These are phyloP conservation scores for Citrus unshiu DNA, from an alignment of 345 rosid species.

Conservation along the genomic window DNA sequence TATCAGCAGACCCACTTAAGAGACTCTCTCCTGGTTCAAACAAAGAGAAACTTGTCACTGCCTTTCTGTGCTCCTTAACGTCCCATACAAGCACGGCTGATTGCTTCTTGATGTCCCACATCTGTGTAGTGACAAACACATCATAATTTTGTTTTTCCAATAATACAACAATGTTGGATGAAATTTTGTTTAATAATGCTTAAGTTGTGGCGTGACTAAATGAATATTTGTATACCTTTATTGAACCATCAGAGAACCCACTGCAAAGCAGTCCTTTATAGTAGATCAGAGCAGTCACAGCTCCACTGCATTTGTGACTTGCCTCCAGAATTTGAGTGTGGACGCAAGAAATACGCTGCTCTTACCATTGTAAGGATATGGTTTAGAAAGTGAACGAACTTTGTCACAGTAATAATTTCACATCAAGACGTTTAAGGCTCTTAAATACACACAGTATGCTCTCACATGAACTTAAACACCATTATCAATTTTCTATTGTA, in stretches of 20 bases:
- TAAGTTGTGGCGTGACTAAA: no score
- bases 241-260: constrained; percentile 83
- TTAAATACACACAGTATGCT: background rate
- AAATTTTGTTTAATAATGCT: no score
- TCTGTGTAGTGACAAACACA: constrained; percentile 28
- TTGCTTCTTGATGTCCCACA: constrained; percentile 67
- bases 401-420: background rate
- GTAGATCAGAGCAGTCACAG: constrained; percentile 82
- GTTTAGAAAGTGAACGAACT: background rate
- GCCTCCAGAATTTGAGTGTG: constrained; percentile 86
- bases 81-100: constrained; percentile 58
- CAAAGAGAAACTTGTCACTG: constrained; percentile 78
- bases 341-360: constrained; percentile 89
- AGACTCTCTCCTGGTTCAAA: constrained; percentile 69
- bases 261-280: constrained; percentile 82
- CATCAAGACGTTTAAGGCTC: background rate
- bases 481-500: constrained; percentile 9
- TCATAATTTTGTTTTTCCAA: background rate
- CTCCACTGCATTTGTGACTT: constrained; percentile 53
- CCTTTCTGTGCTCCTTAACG: constrained; percentile 67
- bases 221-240: constrained; percentile 42
- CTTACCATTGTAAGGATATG: constrained; percentile 16
- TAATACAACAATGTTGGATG: background rate
- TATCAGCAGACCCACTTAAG: constrained; percentile 87
- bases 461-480: background rate